Conservation (phyloP, 371 early-diverging fungal genomes). For the Rhizopus arrhizus region DNA sequence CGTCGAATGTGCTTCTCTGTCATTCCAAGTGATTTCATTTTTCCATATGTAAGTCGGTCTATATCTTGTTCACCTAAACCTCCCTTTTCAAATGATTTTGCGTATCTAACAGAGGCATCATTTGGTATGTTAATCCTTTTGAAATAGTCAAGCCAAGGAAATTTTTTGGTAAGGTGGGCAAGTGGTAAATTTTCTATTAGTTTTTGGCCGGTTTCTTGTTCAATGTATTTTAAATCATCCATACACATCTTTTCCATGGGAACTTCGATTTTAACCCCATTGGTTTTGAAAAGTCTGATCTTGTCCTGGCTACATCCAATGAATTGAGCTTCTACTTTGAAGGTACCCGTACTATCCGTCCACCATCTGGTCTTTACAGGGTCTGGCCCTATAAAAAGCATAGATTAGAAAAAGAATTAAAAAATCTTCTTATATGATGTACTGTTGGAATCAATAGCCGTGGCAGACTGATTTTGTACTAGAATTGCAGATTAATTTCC, state of each 20-base stretch:
- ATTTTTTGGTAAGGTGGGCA: conserved; percentile 52
- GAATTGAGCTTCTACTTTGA: conserved; percentile 90
- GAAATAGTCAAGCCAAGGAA: conserved; percentile 88
- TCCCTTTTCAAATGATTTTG: conserved; percentile 77
- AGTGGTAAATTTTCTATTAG: conserved; percentile 53
- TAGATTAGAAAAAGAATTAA: not conserved
- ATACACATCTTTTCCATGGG: conserved; percentile 83
- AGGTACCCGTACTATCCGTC: conserved; percentile 90
- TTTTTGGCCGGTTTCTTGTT: conserved; percentile 53
- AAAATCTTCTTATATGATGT: not conserved
- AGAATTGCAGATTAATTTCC: no score
- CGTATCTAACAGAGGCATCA: conserved; percentile 73
- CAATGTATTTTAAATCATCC: conserved; percentile 70
- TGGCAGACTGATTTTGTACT: not conserved
- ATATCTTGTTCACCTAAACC: conserved; percentile 73
- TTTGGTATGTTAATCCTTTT: conserved; percentile 73
- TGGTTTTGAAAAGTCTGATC: conserved; percentile 89
- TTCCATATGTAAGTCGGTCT: conserved; percentile 69
- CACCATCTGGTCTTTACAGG: conserved; percentile 74
- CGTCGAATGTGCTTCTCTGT: conserved; percentile 83
- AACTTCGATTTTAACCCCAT: conserved; percentile 93
- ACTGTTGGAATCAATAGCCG: conserved; percentile 10
- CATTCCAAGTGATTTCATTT: conserved; percentile 76
- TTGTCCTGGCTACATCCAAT: conserved; percentile 75
- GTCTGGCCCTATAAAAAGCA: conserved; percentile 40